Percentiles rank a stretch among this genome's conserved stretches.
Evolutionary conservation across 306 rosid species (phyloP).

Genomic region (Trifolium fragiferum): DNA sequence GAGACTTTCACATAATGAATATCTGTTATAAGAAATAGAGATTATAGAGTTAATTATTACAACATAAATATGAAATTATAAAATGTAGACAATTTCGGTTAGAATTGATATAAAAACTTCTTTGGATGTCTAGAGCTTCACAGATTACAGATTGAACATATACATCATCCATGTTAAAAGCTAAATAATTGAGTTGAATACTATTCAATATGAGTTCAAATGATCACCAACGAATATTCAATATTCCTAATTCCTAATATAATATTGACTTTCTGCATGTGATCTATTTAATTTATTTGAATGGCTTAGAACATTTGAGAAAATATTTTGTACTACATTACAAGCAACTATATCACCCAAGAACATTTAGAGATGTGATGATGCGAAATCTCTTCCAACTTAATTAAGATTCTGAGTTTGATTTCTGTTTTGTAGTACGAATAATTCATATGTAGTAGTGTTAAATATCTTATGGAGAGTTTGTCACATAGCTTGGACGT

Average conservation of each 20-base stretch:
- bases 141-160: not conserved
- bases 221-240: not conserved
- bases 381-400: too few relatives aligned
- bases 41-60: not conserved
- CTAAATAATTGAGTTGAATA: not conserved
- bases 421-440: too few relatives aligned
- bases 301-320: slow-evolving; percentile 7
- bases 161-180: not conserved
- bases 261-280: slow-evolving; percentile 6
- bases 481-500: too few relatives aligned
- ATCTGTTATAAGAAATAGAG: not conserved
- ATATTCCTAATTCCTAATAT: not conserved
- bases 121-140: slow-evolving; percentile 11
- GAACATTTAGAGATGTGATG: too few relatives aligned
- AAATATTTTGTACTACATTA: not conserved
- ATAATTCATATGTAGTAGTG: too few relatives aligned
- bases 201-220: not conserved
- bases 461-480: too few relatives aligned
- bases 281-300: not conserved
- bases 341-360: not conserved
- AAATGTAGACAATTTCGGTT: not conserved
- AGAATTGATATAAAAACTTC: not conserved
- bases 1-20: not conserved
- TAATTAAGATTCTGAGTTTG: too few relatives aligned
- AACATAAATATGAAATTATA: not conserved